Base-by-base conservation (phyloP, 176 grass and related monocot species). In the Alloteropsis semialata region DNA sequence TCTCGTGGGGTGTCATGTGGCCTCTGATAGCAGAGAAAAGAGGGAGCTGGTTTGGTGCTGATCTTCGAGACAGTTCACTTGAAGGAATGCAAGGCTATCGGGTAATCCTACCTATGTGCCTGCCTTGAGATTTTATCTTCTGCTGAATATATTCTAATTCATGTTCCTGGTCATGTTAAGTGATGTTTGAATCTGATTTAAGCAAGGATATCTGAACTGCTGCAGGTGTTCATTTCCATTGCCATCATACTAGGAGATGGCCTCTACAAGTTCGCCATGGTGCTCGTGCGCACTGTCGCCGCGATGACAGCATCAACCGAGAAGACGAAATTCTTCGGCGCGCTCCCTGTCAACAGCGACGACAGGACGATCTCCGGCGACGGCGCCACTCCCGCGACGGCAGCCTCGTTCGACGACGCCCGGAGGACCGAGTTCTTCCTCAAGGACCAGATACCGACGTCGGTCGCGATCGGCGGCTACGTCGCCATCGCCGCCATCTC, bases 381-480 rank as follows among this genome's bases (percentile, higher is more conserved):
- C 37, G 36, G 34, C 39, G 6, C 38, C 39, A 1, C n/a, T 27
- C 66, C 38, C 30, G 17, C 32, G 32, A 3, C 62, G 36, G 19
- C 64, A 1, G 13, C 22, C 22, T 76, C 73, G 19, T 90, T 85
- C 12, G 88, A 93, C 21, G 85, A 88, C 8, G 54, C 78, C 13
- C 79, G 71, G 9, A 62, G 91, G 41, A 85, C 67, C 21, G 64
- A 66, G 48, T 37, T 88, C 5, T 90, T 93, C 62, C 64, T 90
- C 28, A 88, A 83, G 36, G 91, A 90, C 17, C 81, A 85, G 37
- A 93, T 90, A 14, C 73, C 85, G 4, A 65, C 34, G 37, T 27
- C 34, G 10, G 55, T 85, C 1, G 91, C 87, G 17, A 67, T 41
- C 5, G 37, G 15, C 7, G 81, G 91, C 29, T 93, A 90, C 27